These are phyloP conservation scores for Nepenthes mirabilis DNA, from an alignment of 148 eudicot species.

Conservation along the genomic window DNA sequence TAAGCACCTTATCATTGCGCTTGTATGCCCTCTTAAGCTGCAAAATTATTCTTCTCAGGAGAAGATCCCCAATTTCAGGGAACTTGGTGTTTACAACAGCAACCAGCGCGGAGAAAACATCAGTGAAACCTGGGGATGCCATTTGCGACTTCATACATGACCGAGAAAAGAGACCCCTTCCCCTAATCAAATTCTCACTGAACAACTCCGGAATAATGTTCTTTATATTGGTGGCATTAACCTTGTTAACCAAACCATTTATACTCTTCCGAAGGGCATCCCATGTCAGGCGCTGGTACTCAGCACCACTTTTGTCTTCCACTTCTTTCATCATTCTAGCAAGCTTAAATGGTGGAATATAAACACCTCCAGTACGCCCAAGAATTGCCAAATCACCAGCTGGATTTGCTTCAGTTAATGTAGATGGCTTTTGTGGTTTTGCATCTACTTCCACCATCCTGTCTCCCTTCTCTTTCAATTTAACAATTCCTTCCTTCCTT, in stretches of 20 bases:
- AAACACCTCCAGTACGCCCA: constrained; percentile 80
- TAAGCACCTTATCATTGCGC: constrained; percentile 73
- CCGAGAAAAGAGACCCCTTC: constrained; percentile 79
- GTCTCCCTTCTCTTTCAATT: constrained; percentile 5
- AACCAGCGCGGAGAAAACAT: constrained; percentile 80
- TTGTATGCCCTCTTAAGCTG: constrained; percentile 79
- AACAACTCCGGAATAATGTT: constrained; percentile 72
- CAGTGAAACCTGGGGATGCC: constrained; percentile 88
- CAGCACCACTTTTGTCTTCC: constrained; percentile 67
- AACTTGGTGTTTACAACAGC: constrained; percentile 84
- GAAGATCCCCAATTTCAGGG: constrained; percentile 77
- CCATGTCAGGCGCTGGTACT: constrained; percentile 87
- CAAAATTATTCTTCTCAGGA: constrained; percentile 61
- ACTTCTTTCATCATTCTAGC: constrained; percentile 82
- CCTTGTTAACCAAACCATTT: constrained; percentile 80
- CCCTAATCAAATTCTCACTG: constrained; percentile 72
- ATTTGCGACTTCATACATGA: constrained; percentile 88
- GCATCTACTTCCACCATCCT: constrained; percentile 10
- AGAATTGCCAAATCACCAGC: constrained; percentile 18
- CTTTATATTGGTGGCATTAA: constrained; percentile 73
- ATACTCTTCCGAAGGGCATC: constrained; percentile 91
- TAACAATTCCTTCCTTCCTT: constrained; percentile 1
- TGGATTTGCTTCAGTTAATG: constrained; percentile 6
- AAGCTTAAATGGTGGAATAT: constrained; percentile 76
- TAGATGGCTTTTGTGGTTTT: constrained; percentile 9